A percentile compares a stretch with the other conserved stretches of the same genome.
These are phyloP conservation scores for Colletotrichum caudatum DNA, from an alignment of 2,329 filamentous ascomycete genomes.

Conservation along the genomic window DNA sequence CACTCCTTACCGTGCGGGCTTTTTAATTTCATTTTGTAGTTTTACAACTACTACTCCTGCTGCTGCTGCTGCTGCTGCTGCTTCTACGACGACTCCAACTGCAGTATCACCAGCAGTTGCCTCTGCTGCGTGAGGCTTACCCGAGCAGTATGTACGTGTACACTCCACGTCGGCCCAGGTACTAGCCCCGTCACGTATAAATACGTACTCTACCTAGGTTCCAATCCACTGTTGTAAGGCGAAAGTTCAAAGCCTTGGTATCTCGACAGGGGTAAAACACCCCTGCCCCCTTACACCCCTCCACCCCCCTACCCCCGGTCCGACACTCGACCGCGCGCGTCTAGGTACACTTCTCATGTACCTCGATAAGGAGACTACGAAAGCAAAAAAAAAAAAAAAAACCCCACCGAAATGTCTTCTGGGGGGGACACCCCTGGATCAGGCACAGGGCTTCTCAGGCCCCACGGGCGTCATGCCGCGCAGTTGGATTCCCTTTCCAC, in stretches of 20 bases:
- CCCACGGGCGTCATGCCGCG: constrained; percentile 44
- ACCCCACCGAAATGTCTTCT: constrained; percentile 30
- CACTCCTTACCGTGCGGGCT: constrained; percentile 1
- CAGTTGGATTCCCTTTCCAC: constrained; percentile 39
- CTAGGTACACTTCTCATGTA: constrained; percentile 16
- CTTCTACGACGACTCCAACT: no score
- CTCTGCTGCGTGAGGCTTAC: constrained; percentile 16
- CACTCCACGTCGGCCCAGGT: constrained; percentile 18
- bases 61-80: no score
- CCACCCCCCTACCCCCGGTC: background rate
- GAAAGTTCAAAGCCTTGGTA: constrained; percentile 32
- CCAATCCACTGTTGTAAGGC: constrained; percentile 32
- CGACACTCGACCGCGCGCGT: constrained; percentile 6
- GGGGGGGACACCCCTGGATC: constrained; percentile 39
- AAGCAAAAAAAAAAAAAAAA: background rate
- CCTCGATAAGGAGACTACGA: constrained; percentile 22
- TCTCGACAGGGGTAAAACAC: constrained; percentile 26
- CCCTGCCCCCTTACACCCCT: background rate
- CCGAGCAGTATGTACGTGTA: constrained; percentile 15
- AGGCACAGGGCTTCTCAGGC: constrained; percentile 40
- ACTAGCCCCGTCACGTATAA: background rate
- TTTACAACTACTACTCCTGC: background rate
- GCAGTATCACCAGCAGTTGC: background rate
- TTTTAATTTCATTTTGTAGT: no score
- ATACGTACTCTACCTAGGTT: constrained; percentile 14